Conservation (phyloP, 164 flowering plant genomes). For the Stephania japonica region DNA sequence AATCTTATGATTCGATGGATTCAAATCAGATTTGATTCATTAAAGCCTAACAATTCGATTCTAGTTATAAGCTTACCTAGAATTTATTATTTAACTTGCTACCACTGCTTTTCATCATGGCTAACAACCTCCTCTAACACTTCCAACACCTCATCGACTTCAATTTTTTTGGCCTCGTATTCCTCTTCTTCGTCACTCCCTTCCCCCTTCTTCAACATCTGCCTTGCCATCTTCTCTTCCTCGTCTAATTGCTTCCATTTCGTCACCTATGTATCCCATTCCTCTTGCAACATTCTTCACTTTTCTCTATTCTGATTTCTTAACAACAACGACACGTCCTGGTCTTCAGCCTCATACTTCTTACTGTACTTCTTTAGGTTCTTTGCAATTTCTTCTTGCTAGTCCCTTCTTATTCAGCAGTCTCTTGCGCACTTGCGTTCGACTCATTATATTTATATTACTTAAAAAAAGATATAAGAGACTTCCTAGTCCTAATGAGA, state of each 20-base stretch:
- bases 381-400: constrained; percentile 81
- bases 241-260: constrained; percentile 71
- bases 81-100: no score
- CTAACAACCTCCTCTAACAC: constrained; percentile 58
- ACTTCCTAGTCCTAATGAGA: background rate
- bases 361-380: constrained; percentile 89
- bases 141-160: constrained; percentile 74
- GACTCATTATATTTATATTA: background rate
- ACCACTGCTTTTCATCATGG: constrained; percentile 28
- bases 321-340: constrained; percentile 71
- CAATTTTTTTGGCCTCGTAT: constrained; percentile 89
- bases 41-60: no score
- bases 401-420: constrained; percentile 75
- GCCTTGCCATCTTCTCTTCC: constrained; percentile 59
- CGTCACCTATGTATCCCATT: constrained; percentile 79
- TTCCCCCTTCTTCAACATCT: constrained; percentile 75
- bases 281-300: constrained; percentile 70
- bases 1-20: no score
- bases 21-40: no score
- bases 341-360: constrained; percentile 95
- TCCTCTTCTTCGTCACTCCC: constrained; percentile 95
- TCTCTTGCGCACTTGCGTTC: constrained; percentile 78
- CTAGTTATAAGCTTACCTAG: no score
- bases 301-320: constrained; percentile 92
- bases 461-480: background rate